phyloP scores from a whole-genome alignment of 306 rosid genomes.

The Glycyrrhiza uralensis region DNA sequence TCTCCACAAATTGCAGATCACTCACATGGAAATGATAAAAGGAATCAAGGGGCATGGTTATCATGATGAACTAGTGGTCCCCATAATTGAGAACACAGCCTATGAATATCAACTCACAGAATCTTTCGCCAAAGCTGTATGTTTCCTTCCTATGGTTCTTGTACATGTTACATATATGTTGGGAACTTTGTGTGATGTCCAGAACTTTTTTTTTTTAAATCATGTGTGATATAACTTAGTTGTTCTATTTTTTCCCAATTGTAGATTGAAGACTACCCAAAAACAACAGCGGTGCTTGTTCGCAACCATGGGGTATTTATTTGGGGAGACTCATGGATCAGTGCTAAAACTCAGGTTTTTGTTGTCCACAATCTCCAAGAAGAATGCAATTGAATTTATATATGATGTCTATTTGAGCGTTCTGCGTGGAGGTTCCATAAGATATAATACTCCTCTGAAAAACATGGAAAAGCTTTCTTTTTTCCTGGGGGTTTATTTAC shows the following conservation, averaged over 20 bases:
- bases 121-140: slow-evolving; percentile 92
- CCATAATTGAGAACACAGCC: slow-evolving; percentile 90
- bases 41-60: slow-evolving; percentile 99
- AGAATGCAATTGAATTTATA: background rate
- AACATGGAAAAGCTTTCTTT: background rate
- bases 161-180: background rate
- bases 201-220: background rate
- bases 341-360: slow-evolving; percentile 90
- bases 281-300: slow-evolving; percentile 96
- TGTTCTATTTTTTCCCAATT: slow-evolving; percentile 21
- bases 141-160: slow-evolving; percentile 32
- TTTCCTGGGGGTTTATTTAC: slow-evolving; percentile 3
- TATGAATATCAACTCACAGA: slow-evolving; percentile 84
- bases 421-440: slow-evolving; percentile 12
- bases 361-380: slow-evolving; percentile 8
- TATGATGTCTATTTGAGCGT: background rate
- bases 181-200: background rate
- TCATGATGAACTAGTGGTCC: slow-evolving; percentile 94
- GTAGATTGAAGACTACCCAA: slow-evolving; percentile 90
- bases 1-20: slow-evolving; percentile 62
- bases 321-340: slow-evolving; percentile 98
- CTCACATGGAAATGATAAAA: slow-evolving; percentile 99
- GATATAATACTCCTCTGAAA: background rate
- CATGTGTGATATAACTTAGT: background rate
- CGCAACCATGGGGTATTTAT: slow-evolving; percentile 93